Percentiles rank a stretch among this genome's conserved stretches.
These are phyloP conservation scores for Synchytrium microbalum DNA, from an alignment of 371 early-diverging fungal genomes.

Conservation along the genomic window DNA sequence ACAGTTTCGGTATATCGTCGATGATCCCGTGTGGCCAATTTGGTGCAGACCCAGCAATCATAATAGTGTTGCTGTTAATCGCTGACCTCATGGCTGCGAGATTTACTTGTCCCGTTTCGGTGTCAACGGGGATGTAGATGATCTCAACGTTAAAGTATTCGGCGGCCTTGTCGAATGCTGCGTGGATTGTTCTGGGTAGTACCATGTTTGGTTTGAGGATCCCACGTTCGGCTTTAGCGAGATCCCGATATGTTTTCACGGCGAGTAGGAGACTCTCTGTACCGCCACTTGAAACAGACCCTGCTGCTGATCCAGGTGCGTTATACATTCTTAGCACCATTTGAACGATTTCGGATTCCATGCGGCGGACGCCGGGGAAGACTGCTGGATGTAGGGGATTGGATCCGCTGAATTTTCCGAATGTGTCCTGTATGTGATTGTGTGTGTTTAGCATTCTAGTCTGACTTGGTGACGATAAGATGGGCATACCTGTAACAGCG, in stretches of 20 bases:
- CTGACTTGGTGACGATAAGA: slow-evolving; percentile 68
- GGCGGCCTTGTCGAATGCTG: slow-evolving; percentile 93
- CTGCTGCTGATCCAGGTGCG: slow-evolving; percentile 55
- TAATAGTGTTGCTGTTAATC: slow-evolving; percentile 81
- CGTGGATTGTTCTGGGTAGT: slow-evolving; percentile 83
- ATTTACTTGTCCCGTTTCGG: slow-evolving; percentile 65
- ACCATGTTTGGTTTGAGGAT: slow-evolving; percentile 87
- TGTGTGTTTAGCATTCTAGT: slow-evolving; percentile 38
- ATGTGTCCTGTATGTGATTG: background rate
- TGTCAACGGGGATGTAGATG: slow-evolving; percentile 74
- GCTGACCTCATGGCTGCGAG: slow-evolving; percentile 61
- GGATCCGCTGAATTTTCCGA: background rate
- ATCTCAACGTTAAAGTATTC: slow-evolving; percentile 83
- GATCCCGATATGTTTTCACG: slow-evolving; percentile 78
- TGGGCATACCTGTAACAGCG: slow-evolving; percentile 72
- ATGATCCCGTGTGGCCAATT: slow-evolving; percentile 90
- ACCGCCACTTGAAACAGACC: slow-evolving; percentile 81
- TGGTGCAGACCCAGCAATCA: slow-evolving; percentile 79
- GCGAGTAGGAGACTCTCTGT: slow-evolving; percentile 93
- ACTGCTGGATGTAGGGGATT: slow-evolving; percentile 88
- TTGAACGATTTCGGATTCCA: slow-evolving; percentile 90
- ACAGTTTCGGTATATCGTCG: slow-evolving; percentile 80
- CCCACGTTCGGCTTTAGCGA: slow-evolving; percentile 60
- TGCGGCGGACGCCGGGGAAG: slow-evolving; percentile 86
- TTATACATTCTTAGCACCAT: slow-evolving; percentile 86